Base-by-base conservation (phyloP, 2,329 filamentous ascomycete species). In the Davidsoniella australis region DNA sequence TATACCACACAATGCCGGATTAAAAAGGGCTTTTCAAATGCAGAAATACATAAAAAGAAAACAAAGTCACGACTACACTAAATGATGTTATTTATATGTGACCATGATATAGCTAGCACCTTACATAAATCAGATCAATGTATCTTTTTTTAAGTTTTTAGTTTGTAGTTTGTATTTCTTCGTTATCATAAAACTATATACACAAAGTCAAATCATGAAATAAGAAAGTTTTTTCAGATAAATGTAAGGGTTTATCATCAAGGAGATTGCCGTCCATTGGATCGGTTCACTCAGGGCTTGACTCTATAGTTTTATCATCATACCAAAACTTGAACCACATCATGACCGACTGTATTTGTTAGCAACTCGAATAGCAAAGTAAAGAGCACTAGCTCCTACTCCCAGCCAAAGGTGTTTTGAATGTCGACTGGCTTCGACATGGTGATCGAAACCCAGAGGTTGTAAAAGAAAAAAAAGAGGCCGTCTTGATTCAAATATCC, bases 221-320 rank as follows among this genome's bases (percentile, higher is more conserved):
- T 9, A 4, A 9, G 9, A 47, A 39, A 42, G 5, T 53, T 26
- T 20, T 53, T 23, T 53, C 51, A 53, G 51, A 53, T 50, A 47
- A 36, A 45, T 50, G 47, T 47, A 33, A 39, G 45, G 48, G 44
- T 47, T 47, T 50, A 50, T 53, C 51, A 53, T 53, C 47, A 50
- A 45, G 37, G 51, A 53, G 45, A 41, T 43, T 41, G 44, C 48
- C 45, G 51, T 47, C 45, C 44, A 50, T 50, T 53, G 45, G 50
- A 52, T 47, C 50, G 41, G 47, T 44, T 43, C 57, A 75, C 77
- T 94, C 85, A 84, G 88, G 85, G 87, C 87, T 95, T 95, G 87
- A 95, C 87, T 95, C 88, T 94, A 88, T 88, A 82, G 74, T 50
- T 71, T 80, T 77, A 78, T 94, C 87, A 94, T 95, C 88, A 94